Conservation (phyloP, 768 basidiomycete species). For the Boletales sp. region DNA sequence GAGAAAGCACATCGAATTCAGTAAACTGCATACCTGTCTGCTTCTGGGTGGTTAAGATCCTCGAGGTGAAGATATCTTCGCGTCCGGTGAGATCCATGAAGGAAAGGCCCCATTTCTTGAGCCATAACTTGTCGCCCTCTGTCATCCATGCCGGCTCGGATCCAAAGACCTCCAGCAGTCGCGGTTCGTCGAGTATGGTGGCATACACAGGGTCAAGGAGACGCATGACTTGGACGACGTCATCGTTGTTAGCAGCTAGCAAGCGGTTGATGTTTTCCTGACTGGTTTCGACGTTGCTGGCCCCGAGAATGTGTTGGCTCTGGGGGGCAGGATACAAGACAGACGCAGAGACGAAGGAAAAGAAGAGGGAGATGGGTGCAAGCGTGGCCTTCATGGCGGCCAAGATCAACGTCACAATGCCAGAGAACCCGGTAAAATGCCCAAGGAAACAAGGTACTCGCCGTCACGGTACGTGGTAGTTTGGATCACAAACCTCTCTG, state of each 20-base stretch:
- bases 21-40: background rate
- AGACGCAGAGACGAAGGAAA: background rate
- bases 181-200: slow-evolving; percentile 14
- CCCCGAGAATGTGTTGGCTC: slow-evolving; percentile 1
- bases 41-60: background rate
- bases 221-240: slow-evolving; percentile 15
- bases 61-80: background rate
- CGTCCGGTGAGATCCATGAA: slow-evolving; percentile 13
- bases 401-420: background rate
- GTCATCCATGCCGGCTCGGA: slow-evolving; percentile 13
- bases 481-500: too few relatives aligned
- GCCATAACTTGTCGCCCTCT: slow-evolving; percentile 14
- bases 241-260: slow-evolving; percentile 10
- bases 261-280: slow-evolving; percentile 4
- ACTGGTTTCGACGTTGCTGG: background rate
- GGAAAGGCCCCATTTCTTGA: slow-evolving; percentile 6
- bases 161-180: slow-evolving; percentile 14
- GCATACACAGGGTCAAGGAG: slow-evolving; percentile 12
- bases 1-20: slow-evolving; percentile 9
- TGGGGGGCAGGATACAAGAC: background rate
- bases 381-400: background rate
- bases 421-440: too few relatives aligned
- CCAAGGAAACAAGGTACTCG: too few relatives aligned
- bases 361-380: background rate
- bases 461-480: too few relatives aligned